Conservation (phyloP, 2,329 filamentous ascomycete genomes). For the Grosmannia huntii region DNA sequence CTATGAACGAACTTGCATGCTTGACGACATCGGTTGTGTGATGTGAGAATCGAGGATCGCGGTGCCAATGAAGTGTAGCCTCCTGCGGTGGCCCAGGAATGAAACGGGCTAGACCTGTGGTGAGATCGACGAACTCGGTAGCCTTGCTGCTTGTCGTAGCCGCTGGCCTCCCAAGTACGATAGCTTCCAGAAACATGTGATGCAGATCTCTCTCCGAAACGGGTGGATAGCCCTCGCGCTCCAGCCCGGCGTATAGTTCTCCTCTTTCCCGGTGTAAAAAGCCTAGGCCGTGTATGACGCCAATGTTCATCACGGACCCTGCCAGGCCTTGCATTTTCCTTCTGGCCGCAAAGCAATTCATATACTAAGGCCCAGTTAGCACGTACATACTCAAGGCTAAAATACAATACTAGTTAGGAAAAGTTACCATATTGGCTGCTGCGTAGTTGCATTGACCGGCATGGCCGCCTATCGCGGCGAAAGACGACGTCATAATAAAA, state of each 20-base stretch:
- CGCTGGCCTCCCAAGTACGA: slow-evolving; percentile 26
- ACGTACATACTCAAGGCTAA: not conserved
- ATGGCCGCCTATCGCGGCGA: slow-evolving; percentile 30
- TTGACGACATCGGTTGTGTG: slow-evolving; percentile 15
- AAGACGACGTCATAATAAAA: slow-evolving; percentile 34
- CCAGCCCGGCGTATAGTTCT: slow-evolving; percentile 25
- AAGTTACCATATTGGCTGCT: slow-evolving; percentile 26
- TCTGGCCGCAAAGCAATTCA: slow-evolving; percentile 28
- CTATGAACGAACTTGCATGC: not conserved
- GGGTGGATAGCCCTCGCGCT: slow-evolving; percentile 31
- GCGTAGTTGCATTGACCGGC: slow-evolving; percentile 32
- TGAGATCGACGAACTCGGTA: slow-evolving; percentile 19
- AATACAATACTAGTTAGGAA: not conserved
- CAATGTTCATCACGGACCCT: slow-evolving; percentile 30
- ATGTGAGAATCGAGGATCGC: slow-evolving; percentile 30
- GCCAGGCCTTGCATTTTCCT: slow-evolving; percentile 22
- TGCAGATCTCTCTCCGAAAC: slow-evolving; percentile 38
- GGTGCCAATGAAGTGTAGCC: slow-evolving; percentile 26
- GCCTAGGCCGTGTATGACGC: slow-evolving; percentile 31
- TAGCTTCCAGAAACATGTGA: slow-evolving; percentile 38
- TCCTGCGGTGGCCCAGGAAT: slow-evolving; percentile 15
- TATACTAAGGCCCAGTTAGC: slow-evolving; percentile 17
- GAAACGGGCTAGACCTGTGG: slow-evolving; percentile 28
- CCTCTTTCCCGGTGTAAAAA: slow-evolving; percentile 28
- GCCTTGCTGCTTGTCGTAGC: not conserved